phyloP scores from a whole-genome alignment of 495 filamentous ascomycete species.

The Aspergillus leporis region DNA sequence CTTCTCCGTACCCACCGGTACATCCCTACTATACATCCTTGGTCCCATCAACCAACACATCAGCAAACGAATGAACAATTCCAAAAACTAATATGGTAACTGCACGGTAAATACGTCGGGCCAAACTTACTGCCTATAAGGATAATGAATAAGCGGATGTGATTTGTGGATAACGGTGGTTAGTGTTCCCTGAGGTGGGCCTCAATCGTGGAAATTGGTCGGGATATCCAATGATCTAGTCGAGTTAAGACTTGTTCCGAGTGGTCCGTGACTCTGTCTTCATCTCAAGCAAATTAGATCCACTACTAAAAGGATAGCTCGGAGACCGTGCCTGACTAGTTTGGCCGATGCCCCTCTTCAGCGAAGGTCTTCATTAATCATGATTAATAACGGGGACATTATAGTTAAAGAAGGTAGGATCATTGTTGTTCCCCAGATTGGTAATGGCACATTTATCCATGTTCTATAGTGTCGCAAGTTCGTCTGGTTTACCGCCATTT shows the following conservation, averaged over 20 bases:
- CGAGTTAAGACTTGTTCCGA: slow-evolving; percentile 2
- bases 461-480: neutral
- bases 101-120: neutral
- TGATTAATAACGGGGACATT: slow-evolving; percentile 4
- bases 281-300: slow-evolving; percentile 13
- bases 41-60: too few species aligned
- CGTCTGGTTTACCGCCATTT: neutral
- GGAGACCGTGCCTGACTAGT: slow-evolving; percentile 19
- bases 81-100: neutral
- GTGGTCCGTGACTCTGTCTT: slow-evolving; percentile 3
- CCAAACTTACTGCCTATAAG: neutral
- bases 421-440: neutral
- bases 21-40: too few species aligned
- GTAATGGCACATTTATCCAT: neutral
- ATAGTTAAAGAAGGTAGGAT: neutral
- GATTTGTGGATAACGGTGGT: slow-evolving; percentile 13
- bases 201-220: slow-evolving; percentile 16
- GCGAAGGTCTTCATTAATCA: slow-evolving; percentile 10
- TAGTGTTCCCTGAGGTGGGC: slow-evolving; percentile 12
- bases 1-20: too few species aligned
- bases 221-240: neutral
- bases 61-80: neutral
- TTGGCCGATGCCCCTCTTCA: slow-evolving; percentile 9
- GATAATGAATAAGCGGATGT: neutral
- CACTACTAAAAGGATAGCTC: slow-evolving; percentile 15